phyloP scores from a whole-genome alignment of 257 asterid species.

The Salvia splendens region DNA sequence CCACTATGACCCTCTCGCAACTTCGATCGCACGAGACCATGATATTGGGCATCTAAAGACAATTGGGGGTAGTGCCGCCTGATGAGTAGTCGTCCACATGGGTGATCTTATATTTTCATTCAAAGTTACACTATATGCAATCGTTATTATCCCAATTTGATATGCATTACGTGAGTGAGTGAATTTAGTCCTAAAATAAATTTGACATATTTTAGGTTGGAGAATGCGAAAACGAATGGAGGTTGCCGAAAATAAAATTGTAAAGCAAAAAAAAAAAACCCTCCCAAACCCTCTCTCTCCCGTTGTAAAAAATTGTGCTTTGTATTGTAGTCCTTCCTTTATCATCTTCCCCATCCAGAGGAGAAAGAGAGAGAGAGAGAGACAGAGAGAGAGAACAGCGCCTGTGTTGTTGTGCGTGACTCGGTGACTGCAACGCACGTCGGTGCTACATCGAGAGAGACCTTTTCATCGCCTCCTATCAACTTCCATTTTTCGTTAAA shows the following conservation, averaged over 20 bases:
- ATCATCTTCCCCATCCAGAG: slow-evolving; percentile 36
- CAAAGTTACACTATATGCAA: too few species aligned
- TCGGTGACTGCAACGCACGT: slow-evolving; percentile 50
- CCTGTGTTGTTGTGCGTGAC: slow-evolving; percentile 19
- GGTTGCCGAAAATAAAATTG: not conserved
- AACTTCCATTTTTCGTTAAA: slow-evolving; percentile 28
- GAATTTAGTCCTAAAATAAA: not conserved
- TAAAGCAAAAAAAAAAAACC: slow-evolving; percentile 20
- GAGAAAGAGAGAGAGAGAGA: slow-evolving; percentile 32
- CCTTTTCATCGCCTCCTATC: slow-evolving; percentile 18
- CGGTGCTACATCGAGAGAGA: slow-evolving; percentile 32
- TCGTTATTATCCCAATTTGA: too few species aligned
- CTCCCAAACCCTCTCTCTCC: slow-evolving; percentile 39
- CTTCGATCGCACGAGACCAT: too few species aligned
- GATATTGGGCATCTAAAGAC: too few species aligned
- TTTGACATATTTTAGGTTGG: slow-evolving; percentile 1
- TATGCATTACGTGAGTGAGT: too few species aligned
- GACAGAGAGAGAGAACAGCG: slow-evolving; percentile 15
- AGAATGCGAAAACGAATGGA: not conserved
- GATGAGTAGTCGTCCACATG: too few species aligned
- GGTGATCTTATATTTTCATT: too few species aligned
- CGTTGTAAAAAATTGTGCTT: slow-evolving; percentile 15
- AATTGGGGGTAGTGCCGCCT: too few species aligned
- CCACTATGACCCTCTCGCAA: too few species aligned
- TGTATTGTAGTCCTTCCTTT: slow-evolving; percentile 3